A percentile compares a stretch with the other conserved stretches of the same genome.
phyloP scores from a whole-genome alignment of 768 basidiomycete genomes.

The Leccinum fibrillosum region DNA sequence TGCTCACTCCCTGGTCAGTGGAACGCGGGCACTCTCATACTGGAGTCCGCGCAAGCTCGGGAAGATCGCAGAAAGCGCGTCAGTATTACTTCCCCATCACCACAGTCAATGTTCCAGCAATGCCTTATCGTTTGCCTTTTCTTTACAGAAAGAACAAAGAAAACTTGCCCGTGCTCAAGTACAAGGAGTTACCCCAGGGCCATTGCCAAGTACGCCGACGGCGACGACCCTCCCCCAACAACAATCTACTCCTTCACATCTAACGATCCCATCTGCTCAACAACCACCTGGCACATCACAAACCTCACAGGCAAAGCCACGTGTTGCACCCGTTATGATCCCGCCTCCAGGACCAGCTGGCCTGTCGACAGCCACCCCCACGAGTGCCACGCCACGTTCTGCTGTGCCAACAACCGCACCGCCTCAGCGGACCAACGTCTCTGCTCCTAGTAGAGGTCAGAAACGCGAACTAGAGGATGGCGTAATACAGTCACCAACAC shows the following conservation, averaged over 20 bases:
- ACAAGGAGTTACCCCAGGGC: slow-evolving; percentile 26
- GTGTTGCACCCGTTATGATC: slow-evolving; percentile 32
- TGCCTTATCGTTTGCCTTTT: slow-evolving; percentile 8
- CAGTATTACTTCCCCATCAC: slow-evolving; percentile 28
- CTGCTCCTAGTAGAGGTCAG: slow-evolving; percentile 27
- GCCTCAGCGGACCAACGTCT: slow-evolving; percentile 20
- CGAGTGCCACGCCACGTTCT: slow-evolving; percentile 30
- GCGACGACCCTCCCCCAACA: slow-evolving; percentile 33
- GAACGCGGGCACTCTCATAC: slow-evolving; percentile 58
- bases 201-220: slow-evolving; percentile 21
- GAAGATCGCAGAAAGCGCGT: slow-evolving; percentile 79
- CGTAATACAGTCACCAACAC: slow-evolving; percentile 19
- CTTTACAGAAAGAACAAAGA: slow-evolving; percentile 65
- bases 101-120: slow-evolving; percentile 1
- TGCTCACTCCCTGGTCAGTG: slow-evolving; percentile 43
- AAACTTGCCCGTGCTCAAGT: slow-evolving; percentile 57
- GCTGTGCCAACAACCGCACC: slow-evolving; percentile 24
- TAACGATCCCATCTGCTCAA: slow-evolving; percentile 20
- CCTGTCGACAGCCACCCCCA: slow-evolving; percentile 31
- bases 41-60: slow-evolving; percentile 69
- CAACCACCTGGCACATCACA: slow-evolving; percentile 21
- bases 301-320: slow-evolving; percentile 22
- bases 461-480: slow-evolving; percentile 33
- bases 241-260: slow-evolving; percentile 26
- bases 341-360: slow-evolving; percentile 26